Percentiles rank a stretch among this genome's conserved stretches.
Conservation (phyloP, 441 rosid genomes). For the Cnidoscolus chayamansa region DNA sequence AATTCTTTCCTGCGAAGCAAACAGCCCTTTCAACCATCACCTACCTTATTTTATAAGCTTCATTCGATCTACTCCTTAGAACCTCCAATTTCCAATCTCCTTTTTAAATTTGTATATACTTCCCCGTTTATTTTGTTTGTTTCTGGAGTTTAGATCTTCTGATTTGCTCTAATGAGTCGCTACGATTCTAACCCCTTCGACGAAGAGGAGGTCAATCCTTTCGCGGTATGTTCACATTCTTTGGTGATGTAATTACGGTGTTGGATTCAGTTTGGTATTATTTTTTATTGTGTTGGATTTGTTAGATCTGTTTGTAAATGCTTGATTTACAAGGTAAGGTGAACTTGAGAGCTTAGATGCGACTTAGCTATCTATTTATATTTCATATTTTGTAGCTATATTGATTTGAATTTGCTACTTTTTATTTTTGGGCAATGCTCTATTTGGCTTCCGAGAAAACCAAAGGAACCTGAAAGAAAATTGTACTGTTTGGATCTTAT, state of each 20-base stretch:
- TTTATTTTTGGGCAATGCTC: not conserved
- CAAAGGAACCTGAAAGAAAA: not conserved
- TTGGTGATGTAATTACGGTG: not conserved
- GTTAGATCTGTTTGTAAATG: constrained; percentile 9
- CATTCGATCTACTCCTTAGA: not conserved
- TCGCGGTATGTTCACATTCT: constrained; percentile 51
- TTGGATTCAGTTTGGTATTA: not conserved
- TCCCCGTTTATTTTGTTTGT: too few relatives aligned
- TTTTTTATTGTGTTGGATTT: not conserved
- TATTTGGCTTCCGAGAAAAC: too few relatives aligned
- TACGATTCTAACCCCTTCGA: constrained; percentile 78
- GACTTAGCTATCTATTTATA: not conserved
- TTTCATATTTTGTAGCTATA: not conserved
- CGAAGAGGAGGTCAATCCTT: constrained; percentile 88
- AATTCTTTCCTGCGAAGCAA: constrained; percentile 31
- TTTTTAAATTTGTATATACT: constrained; percentile 24
- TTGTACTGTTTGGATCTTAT: not conserved
- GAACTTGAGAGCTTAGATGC: constrained; percentile 1
- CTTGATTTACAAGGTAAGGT: not conserved
- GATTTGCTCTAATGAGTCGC: constrained; percentile 56
- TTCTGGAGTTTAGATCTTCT: constrained; percentile 22
- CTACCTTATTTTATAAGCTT: constrained; percentile 7
- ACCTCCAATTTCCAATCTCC: constrained; percentile 6
- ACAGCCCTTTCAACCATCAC: constrained; percentile 10
- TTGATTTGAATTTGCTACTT: not conserved